Base-by-base conservation (phyloP, 164 flowering plant species). In the Stephania cephalantha region DNA sequence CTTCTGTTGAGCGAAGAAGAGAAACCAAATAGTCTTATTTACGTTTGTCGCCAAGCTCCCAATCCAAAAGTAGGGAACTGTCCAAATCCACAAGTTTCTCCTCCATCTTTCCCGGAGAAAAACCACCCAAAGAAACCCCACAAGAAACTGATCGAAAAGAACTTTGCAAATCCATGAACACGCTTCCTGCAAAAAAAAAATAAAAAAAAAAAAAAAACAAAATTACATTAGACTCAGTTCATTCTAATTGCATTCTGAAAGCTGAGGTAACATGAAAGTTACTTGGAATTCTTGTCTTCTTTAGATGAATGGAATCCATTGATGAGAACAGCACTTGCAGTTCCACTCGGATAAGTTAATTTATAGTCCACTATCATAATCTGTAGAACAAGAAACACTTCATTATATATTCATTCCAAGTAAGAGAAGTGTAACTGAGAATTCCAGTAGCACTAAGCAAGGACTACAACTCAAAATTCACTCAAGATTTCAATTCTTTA, bases 321-420 rank as follows among this genome's bases (percentile, higher is more conserved):
- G 72, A 94, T 94, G 80, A 94, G 90, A 82, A 94, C 87, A 35
- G 92, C 97, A 65, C 95, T 91, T 30, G 97, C 97, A 78, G 88
- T 82, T 50, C 98, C 97, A 71, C 88, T 91, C 73, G 97, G 98
- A 75, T 82, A 94, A 58, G 90, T 85, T 68, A 94, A 81, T 63
- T 89, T 88, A 75, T 91, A 90, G 83, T 94, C 98, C 0, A 94
- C 82, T 42, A 94, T 91, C 93, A 94, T 74, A 63, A 89, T 82
- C 98, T 94, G 88, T 52, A 44, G 52, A 82, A 70, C 53, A 25
- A 70, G 17, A 48, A 69, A 53, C 18, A 35, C 7, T 44, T 11
- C 63, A 50, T 55, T 35, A 35, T 35, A 35, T 35, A 35, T 0
- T 35, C 42, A 35, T 35, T 35, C 42, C 42, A 35, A 35, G 42